These are phyloP conservation scores for Blastocystis sp. DNA, from an alignment of 352 stramenopile genomes.

Conservation along the genomic window DNA sequence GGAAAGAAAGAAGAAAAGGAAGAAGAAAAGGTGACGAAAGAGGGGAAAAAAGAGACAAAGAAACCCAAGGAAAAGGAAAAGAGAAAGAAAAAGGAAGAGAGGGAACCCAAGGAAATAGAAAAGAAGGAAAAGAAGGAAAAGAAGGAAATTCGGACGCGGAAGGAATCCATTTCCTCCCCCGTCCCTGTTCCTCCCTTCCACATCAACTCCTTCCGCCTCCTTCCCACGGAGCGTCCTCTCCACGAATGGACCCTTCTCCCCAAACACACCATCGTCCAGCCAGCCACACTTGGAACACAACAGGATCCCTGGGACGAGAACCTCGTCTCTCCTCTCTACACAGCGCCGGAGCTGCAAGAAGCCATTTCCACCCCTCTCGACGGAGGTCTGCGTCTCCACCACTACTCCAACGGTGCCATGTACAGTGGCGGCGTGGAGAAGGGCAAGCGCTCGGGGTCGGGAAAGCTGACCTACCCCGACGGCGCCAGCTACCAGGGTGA, in stretches of 20 bases:
- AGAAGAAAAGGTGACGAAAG: not conserved
- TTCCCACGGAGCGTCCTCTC: not conserved
- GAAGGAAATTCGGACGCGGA: not conserved
- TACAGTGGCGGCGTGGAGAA: not conserved
- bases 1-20: not conserved
- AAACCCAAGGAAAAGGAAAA: not conserved
- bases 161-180: not conserved
- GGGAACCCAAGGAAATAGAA: not conserved
- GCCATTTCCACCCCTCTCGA: not conserved
- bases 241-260: not conserved
- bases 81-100: not conserved
- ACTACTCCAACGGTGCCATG: not conserved
- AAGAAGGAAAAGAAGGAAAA: not conserved
- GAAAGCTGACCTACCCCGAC: not conserved
- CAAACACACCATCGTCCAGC: not conserved
- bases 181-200: not conserved
- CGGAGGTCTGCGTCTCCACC: not conserved
- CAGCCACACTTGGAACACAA: not conserved
- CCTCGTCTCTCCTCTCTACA: not conserved
- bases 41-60: not conserved
- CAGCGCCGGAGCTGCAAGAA: not conserved
- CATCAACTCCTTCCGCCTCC: not conserved
- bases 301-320: not conserved
- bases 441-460: not conserved
- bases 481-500: not conserved